A percentile compares a stretch with the other conserved stretches of the same genome.
These are phyloP conservation scores for Coccomyxa subellipsoidea DNA, from an alignment of 163 green algal genomes.

Conservation along the genomic window DNA sequence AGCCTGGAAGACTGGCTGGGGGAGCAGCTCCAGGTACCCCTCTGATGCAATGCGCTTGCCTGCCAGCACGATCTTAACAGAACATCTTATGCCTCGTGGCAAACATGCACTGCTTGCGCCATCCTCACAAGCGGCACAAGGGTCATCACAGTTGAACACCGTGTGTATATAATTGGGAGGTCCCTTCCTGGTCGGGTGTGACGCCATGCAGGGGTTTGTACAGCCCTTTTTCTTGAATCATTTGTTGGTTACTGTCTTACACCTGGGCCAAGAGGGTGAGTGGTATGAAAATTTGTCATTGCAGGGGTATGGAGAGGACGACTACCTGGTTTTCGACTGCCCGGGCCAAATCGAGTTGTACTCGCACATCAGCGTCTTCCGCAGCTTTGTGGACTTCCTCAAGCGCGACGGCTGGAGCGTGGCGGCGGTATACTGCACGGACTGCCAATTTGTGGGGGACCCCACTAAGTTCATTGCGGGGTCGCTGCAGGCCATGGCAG, in stretches of 20 bases:
- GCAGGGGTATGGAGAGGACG: constrained; percentile 78
- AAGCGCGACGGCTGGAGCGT: constrained; percentile 62
- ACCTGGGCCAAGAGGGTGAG: not conserved
- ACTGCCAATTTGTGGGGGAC: constrained; percentile 85
- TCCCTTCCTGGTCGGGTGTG: too few relatives aligned
- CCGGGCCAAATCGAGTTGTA: constrained; percentile 98
- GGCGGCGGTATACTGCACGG: constrained; percentile 92
- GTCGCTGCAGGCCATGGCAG: constrained; percentile 76
- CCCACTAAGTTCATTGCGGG: constrained; percentile 82
- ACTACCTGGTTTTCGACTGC: constrained; percentile 95
- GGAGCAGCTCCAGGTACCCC: constrained; percentile 75
- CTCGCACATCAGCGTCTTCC: constrained; percentile 86
- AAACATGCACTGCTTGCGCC: too few relatives aligned
- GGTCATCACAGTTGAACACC: too few relatives aligned
- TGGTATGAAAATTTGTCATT: not conserved
- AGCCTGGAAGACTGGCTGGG: constrained; percentile 94
- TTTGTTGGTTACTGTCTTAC: too few relatives aligned
- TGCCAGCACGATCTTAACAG: too few relatives aligned
- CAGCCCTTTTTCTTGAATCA: too few relatives aligned
- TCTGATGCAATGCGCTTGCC: too few relatives aligned
- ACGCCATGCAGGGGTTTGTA: too few relatives aligned
- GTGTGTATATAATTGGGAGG: too few relatives aligned
- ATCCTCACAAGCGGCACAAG: too few relatives aligned
- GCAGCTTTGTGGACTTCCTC: constrained; percentile 63
- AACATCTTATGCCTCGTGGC: too few relatives aligned